Evolutionary conservation across 495 filamentous ascomycete species (phyloP), one percentile per base, ranked within the genome.

Genomic region (Penicillium chermesinum): DNA sequence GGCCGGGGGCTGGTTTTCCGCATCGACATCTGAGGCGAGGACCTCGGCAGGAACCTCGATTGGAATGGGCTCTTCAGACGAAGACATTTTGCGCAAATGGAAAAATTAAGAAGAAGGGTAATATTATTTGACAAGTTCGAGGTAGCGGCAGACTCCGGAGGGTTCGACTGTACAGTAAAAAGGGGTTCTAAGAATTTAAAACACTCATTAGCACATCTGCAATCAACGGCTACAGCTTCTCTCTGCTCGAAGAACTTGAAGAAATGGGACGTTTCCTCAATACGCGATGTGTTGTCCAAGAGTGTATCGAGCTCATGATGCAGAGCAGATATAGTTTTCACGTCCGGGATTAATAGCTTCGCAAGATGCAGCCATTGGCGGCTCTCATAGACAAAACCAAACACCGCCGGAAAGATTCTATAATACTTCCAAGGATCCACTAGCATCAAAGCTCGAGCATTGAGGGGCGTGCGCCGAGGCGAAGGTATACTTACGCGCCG

Each of bases 61-160:
- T 42, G 64, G 42, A 14, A 70, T 39, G 14, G 70, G 62, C 38
- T 70, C 70, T 39, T 70, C 70, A 16, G 58, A 65, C 2, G 70
- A 67, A n/a, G 67, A 58, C 70, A 73, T 73, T 2, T 44, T 46
- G 38, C 14, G 49, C 16, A 43, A 15, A 21, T 7, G 25, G 19
- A 30, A 17, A 10, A 4, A 44, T 44, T 44, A 18, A 14, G 42
- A 33, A 8, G 1, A 33, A 36, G 7, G 9, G 15, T 21, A 12
- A 10, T 22, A 8, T 18, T 12, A 18, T 16, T 7, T 19, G 34
- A 38, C 15, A 34, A 19, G 41, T 15, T 18, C n/a, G 38, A 40
- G 18, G 27, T 21, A 39, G 12, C 22, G 7, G 35, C 2, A 27
- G 19, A 17, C 10, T 27, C 30, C 38, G n/a, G 27, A 7, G 25